Conservation (phyloP, 1,284 basidiomycete species). For the Sphaerobolus stellatus region DNA sequence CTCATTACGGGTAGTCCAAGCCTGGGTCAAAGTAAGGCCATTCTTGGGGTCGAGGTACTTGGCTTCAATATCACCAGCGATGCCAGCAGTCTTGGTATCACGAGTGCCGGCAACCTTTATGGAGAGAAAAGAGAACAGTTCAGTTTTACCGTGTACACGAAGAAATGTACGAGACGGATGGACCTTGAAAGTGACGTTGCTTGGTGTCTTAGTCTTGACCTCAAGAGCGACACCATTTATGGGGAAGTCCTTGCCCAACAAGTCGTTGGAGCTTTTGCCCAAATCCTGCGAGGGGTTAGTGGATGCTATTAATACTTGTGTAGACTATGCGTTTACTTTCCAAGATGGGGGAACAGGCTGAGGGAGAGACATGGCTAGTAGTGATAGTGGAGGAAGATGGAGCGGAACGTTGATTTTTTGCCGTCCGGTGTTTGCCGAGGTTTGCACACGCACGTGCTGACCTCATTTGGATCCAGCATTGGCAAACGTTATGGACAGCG, state of each 20-base stretch:
- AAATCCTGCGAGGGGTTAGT: slow-evolving; percentile 78
- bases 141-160: slow-evolving; percentile 19
- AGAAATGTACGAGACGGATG: background rate
- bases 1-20: slow-evolving; percentile 93
- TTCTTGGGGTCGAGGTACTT: slow-evolving; percentile 88
- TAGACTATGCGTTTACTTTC: slow-evolving; percentile 73
- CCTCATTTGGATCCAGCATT: too few species aligned
- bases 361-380: slow-evolving; percentile 68
- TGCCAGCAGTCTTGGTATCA: slow-evolving; percentile 70
- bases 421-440: background rate
- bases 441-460: slow-evolving; percentile 5
- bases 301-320: too few species aligned
- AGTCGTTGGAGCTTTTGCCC: slow-evolving; percentile 96
- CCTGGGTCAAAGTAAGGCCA: slow-evolving; percentile 87
- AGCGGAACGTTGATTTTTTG: background rate
- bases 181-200: slow-evolving; percentile 82
- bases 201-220: slow-evolving; percentile 95
- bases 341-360: slow-evolving; percentile 91
- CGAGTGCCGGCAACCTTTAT: slow-evolving; percentile 66
- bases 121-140: background rate
- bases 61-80: slow-evolving; percentile 87
- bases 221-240: slow-evolving; percentile 79
- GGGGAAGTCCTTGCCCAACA: slow-evolving; percentile 92
- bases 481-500: slow-evolving; percentile 14
- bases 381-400: slow-evolving; percentile 12